Percentiles rank a stretch among this genome's conserved stretches.
These are phyloP conservation scores for Chiua virens DNA, from an alignment of 768 basidiomycete species.

Conservation along the genomic window DNA sequence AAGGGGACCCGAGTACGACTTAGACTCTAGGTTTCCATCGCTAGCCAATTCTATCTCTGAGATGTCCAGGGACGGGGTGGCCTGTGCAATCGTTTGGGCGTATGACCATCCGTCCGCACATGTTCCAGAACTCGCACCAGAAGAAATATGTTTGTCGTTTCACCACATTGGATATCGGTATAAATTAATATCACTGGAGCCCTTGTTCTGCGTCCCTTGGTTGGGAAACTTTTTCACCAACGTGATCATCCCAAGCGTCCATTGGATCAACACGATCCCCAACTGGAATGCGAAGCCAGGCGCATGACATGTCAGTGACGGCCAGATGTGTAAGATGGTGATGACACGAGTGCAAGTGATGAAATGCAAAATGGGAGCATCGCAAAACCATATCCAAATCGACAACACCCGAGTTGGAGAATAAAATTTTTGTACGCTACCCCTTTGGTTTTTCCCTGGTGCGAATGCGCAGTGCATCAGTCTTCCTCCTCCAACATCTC, in stretches of 20 bases:
- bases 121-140: too few relatives aligned
- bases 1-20: too few relatives aligned
- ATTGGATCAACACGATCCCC: not conserved
- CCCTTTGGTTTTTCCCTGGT: not conserved
- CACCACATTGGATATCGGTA: too few relatives aligned
- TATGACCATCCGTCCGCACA: too few relatives aligned
- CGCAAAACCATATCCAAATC: not conserved
- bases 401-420: not conserved
- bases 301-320: conserved; percentile 1
- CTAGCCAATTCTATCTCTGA: too few relatives aligned
- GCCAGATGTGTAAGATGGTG: not conserved
- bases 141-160: too few relatives aligned
- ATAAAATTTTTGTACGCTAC: not conserved
- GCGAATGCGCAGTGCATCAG: not conserved
- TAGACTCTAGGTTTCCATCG: too few relatives aligned
- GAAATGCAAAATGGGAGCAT: not conserved
- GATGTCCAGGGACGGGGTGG: too few relatives aligned
- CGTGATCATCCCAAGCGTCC: too few relatives aligned
- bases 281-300: not conserved
- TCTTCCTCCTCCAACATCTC: conserved; percentile 58
- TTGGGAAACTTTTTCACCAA: not conserved
- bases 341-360: not conserved
- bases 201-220: too few relatives aligned
- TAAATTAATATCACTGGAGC: too few relatives aligned
- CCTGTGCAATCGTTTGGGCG: too few relatives aligned